Conservation (phyloP, 345 rosid species). For the Crucihimalaya himalaica region DNA sequence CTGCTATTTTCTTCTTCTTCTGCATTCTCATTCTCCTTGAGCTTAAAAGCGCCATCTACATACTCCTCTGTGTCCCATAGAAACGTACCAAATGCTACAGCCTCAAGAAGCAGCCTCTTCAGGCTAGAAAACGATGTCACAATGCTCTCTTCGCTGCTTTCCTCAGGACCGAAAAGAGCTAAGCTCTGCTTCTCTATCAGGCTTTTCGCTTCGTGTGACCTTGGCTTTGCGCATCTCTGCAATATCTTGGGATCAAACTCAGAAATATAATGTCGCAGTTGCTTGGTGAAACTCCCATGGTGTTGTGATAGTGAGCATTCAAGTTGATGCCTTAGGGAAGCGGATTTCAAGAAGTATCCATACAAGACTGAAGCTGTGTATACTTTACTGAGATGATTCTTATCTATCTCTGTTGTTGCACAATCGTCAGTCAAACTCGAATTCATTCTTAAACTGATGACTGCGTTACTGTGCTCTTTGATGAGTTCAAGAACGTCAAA, state of each 20-base stretch:
- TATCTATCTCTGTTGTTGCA: constrained; percentile 65
- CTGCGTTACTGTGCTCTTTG: constrained; percentile 64
- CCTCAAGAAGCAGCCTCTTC: constrained; percentile 85
- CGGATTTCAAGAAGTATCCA: constrained; percentile 86
- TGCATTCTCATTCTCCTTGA: constrained; percentile 48
- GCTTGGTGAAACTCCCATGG: constrained; percentile 24
- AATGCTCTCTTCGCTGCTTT: constrained; percentile 47
- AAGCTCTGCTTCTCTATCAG: constrained; percentile 67
- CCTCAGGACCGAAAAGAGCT: constrained; percentile 69
- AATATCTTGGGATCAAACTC: constrained; percentile 70
- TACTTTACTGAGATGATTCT: constrained; percentile 50
- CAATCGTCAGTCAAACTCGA: constrained; percentile 65
- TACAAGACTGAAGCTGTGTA: constrained; percentile 75
- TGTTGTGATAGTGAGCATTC: constrained; percentile 51
- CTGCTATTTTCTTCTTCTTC: constrained; percentile 43
- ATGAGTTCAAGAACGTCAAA: constrained; percentile 69
- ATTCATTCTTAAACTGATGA: constrained; percentile 68
- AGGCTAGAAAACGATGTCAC: constrained; percentile 73
- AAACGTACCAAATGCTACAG: constrained; percentile 87
- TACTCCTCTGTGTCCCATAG: constrained; percentile 87
- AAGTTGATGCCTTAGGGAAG: constrained; percentile 63
- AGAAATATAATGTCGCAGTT: constrained; percentile 57
- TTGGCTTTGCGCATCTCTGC: constrained; percentile 67
- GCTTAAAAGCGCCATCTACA: constrained; percentile 63
- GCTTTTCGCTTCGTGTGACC: constrained; percentile 59